These are phyloP conservation scores for Mycena capillaripes DNA, from an alignment of 768 basidiomycete genomes.

Conservation along the genomic window DNA sequence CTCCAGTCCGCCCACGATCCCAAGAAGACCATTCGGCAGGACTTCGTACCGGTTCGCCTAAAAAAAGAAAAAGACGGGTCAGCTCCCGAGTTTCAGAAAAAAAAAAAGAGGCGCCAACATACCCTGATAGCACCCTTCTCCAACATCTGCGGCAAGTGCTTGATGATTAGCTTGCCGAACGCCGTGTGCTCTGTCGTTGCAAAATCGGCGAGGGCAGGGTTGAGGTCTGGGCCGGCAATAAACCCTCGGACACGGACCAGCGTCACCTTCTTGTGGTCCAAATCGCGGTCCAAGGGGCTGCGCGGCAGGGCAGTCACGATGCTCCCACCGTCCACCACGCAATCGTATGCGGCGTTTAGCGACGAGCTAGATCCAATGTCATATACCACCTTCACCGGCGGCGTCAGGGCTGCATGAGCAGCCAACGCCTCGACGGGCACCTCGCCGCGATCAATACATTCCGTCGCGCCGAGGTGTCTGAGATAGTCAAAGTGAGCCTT, in stretches of 20 bases:
- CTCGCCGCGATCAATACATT: conserved; percentile 43
- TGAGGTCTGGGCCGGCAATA: background rate
- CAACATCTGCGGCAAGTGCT: conserved; percentile 44
- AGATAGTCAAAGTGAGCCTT: conserved; percentile 53
- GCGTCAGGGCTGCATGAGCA: too few relatives aligned
- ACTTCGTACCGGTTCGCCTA: conserved; percentile 63
- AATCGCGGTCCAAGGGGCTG: too few relatives aligned
- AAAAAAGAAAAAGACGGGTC: too few relatives aligned
- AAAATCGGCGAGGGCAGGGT: background rate
- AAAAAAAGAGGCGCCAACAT: background rate
- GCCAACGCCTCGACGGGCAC: too few relatives aligned
- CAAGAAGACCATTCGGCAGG: conserved; percentile 58
- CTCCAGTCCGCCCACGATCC: conserved; percentile 57
- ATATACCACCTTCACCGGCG: background rate
- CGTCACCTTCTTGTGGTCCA: too few relatives aligned
- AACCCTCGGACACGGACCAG: background rate
- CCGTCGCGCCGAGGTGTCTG: background rate
- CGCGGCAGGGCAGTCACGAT: too few relatives aligned
- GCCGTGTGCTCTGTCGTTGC: conserved; percentile 40
- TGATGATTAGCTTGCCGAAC: conserved; percentile 38
- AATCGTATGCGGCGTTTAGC: too few relatives aligned
- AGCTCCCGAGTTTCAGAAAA: background rate
- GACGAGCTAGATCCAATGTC: background rate
- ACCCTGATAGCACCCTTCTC: conserved; percentile 46
- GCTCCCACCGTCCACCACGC: too few relatives aligned